These are phyloP conservation scores for Strobilomyces echinocephalus DNA, from an alignment of 768 basidiomycete species.

Conservation along the genomic window DNA sequence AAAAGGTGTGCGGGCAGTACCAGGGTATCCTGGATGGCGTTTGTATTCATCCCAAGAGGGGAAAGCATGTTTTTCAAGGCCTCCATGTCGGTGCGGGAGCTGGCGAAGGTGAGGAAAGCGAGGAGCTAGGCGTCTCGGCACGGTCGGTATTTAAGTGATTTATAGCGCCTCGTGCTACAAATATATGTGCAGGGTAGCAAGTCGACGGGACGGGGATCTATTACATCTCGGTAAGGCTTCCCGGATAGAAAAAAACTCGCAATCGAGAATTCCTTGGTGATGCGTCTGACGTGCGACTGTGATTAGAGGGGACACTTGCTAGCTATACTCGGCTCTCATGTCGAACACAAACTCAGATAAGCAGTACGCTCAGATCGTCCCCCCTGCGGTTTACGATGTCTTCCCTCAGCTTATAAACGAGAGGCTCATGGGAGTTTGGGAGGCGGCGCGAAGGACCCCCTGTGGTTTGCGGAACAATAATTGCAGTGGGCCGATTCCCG, in stretches of 20 bases:
- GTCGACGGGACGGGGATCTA: constrained; percentile 24
- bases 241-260: constrained; percentile 18
- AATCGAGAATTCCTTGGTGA: constrained; percentile 17
- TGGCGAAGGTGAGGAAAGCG: constrained; percentile 33
- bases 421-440: constrained; percentile 1
- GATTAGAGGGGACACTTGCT: constrained; percentile 10
- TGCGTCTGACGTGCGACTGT: constrained; percentile 17
- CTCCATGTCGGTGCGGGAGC: constrained; percentile 49
- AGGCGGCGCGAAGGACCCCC: constrained; percentile 5
- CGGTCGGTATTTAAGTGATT: constrained; percentile 37
- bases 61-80: constrained; percentile 65
- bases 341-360: constrained; percentile 15
- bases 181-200: constrained; percentile 24
- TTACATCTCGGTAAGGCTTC: constrained; percentile 29
- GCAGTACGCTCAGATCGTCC: neutral
- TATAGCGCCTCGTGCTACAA: constrained; percentile 32
- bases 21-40: constrained; percentile 73
- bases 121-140: constrained; percentile 25
- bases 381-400: too few species aligned
- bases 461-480: constrained; percentile 7
- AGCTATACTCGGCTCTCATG: constrained; percentile 18
- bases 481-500: constrained; percentile 10
- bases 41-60: constrained; percentile 62
- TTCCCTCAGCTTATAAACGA: neutral
- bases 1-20: constrained; percentile 36